A percentile compares a stretch with the other conserved stretches of the same genome.
These are phyloP conservation scores for Boletus vermiculosoides DNA, from an alignment of 768 basidiomycete genomes.

Conservation along the genomic window DNA sequence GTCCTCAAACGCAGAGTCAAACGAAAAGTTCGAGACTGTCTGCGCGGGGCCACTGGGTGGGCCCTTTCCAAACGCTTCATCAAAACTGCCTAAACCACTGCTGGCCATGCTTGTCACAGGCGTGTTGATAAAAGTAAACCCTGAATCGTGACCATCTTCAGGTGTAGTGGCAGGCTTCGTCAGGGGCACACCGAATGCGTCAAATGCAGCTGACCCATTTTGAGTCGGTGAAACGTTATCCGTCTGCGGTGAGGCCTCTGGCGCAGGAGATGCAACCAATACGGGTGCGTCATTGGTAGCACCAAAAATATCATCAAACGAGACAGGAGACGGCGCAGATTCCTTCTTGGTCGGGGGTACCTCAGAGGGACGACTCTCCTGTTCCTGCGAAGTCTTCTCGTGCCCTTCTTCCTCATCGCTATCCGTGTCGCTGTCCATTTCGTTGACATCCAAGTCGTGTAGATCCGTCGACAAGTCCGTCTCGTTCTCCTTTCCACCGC, in stretches of 20 bases:
- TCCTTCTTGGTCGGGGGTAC: conserved; percentile 15
- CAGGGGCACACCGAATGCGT: conserved; percentile 41
- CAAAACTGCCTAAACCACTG: conserved; percentile 57
- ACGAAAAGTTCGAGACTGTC: conserved; percentile 46
- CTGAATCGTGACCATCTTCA: conserved; percentile 21
- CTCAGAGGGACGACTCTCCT: conserved; percentile 19
- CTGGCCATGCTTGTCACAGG: conserved; percentile 14
- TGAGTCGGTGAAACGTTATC: conserved; percentile 16
- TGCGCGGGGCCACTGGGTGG: conserved; percentile 38
- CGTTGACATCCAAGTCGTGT: conserved; percentile 57
- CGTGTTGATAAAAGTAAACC: conserved; percentile 20
- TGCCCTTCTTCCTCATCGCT: conserved; percentile 45
- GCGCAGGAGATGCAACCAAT: conserved; percentile 17
- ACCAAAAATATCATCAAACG: conserved; percentile 63
- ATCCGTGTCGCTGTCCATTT: conserved; percentile 53
- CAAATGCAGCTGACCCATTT: conserved; percentile 27
- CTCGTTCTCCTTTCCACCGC: conserved; percentile 36
- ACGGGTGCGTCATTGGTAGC: conserved; percentile 21
- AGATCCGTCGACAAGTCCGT: conserved; percentile 55
- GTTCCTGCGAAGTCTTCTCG: conserved; percentile 20
- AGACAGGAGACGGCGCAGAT: conserved; percentile 13
- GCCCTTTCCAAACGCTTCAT: conserved; percentile 68
- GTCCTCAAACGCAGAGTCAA: conserved; percentile 64
- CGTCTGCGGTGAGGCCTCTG: conserved; percentile 15
- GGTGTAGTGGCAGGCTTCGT: conserved; percentile 16